Evolutionary conservation across 352 stramenopile species (phyloP).

Genomic region (Pythium utonaiense): DNA sequence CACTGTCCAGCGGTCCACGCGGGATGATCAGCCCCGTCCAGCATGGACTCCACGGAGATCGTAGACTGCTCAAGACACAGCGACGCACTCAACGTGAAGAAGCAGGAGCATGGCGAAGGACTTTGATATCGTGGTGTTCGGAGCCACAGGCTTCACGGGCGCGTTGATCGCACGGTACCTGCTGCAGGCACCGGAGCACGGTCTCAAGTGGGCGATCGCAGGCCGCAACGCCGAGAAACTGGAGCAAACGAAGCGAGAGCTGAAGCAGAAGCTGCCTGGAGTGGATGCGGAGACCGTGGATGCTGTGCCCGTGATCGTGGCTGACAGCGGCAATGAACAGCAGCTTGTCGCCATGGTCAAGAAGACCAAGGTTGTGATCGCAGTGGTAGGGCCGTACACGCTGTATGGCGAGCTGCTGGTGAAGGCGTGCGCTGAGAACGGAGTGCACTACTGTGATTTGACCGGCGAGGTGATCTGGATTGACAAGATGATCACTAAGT

Average conservation of each 20-base stretch:
- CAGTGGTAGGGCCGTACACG: slow-evolving; percentile 74
- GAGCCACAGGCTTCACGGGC: slow-evolving; percentile 83
- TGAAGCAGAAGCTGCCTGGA: slow-evolving; percentile 23
- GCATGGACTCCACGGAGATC: too few species aligned
- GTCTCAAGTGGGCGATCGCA: slow-evolving; percentile 80
- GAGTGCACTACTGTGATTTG: slow-evolving; percentile 91
- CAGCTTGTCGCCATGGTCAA: slow-evolving; percentile 37
- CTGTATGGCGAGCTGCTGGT: slow-evolving; percentile 76
- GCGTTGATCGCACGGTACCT: slow-evolving; percentile 57
- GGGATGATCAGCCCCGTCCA: too few species aligned
- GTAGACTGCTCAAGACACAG: too few species aligned
- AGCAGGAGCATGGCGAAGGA: neutral
- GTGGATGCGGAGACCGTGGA: slow-evolving; percentile 11
- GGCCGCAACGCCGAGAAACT: slow-evolving; percentile 68
- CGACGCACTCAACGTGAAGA: neutral
- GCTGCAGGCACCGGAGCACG: slow-evolving; percentile 21
- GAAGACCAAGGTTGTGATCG: slow-evolving; percentile 65
- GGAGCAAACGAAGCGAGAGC: slow-evolving; percentile 16
- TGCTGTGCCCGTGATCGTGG: slow-evolving; percentile 42
- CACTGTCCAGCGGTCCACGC: too few species aligned
- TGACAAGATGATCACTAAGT: slow-evolving; percentile 72
- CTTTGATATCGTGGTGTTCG: slow-evolving; percentile 69
- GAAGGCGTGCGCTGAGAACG: slow-evolving; percentile 70
- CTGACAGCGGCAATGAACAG: slow-evolving; percentile 42
- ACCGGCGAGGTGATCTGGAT: slow-evolving; percentile 89